These are phyloP conservation scores for Gaultheria prostrata DNA, from an alignment of 148 eudicot species.

Conservation along the genomic window DNA sequence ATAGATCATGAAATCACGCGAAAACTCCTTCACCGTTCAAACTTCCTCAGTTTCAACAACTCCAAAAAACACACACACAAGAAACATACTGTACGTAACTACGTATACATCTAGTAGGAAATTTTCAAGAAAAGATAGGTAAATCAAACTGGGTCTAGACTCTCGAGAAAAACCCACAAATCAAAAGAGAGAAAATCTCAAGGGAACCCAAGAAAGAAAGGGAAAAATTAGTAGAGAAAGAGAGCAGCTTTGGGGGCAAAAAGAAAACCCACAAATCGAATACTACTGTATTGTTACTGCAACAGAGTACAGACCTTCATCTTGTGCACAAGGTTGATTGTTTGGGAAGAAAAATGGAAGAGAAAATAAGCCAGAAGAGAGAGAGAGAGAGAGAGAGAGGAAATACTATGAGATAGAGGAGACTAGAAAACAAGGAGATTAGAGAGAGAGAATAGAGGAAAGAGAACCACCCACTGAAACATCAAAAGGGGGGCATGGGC, in stretches of 20 bases:
- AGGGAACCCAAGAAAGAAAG: not conserved
- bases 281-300: no score
- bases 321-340: not conserved
- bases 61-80: not conserved
- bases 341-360: slow-evolving; percentile 15
- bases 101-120: not conserved
- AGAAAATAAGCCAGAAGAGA: not conserved
- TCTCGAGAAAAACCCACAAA: slow-evolving; percentile 1
- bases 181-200: not conserved
- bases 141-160: not conserved
- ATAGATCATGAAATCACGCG: slow-evolving; percentile 32
- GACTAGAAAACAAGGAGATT: not conserved
- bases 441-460: slow-evolving; percentile 14
- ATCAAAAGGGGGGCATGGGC: slow-evolving; percentile 37
- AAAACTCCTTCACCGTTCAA: slow-evolving; percentile 16
- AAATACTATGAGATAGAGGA: not conserved
- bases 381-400: not conserved
- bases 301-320: slow-evolving; percentile 12
- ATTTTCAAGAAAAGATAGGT: not conserved
- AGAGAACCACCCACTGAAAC: slow-evolving; percentile 48
- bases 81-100: not conserved
- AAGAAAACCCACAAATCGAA: not conserved
- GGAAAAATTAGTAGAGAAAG: not conserved
- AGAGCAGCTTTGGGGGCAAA: not conserved
- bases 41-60: not conserved